phyloP scores from a whole-genome alignment of 345 rosid species.

The Corchorus capsularis region DNA sequence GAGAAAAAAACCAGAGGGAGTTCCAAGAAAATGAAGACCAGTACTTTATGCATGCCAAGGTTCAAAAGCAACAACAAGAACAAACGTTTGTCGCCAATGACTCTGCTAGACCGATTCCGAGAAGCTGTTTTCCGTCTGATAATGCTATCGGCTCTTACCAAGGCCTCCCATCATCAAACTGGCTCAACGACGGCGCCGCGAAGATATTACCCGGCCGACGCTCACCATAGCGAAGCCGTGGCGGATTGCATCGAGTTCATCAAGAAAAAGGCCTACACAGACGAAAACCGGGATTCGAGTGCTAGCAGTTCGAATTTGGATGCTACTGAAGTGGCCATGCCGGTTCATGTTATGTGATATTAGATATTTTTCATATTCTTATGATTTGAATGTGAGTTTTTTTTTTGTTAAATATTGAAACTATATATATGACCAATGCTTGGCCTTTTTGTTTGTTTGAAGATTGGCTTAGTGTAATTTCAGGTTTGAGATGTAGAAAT shows the following conservation, averaged over 20 bases:
- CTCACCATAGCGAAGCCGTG: conserved; percentile 64
- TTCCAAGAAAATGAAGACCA: conserved; percentile 25
- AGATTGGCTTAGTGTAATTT: conserved; percentile 2
- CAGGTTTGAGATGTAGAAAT: conserved; percentile 19
- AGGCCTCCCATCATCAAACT: conserved; percentile 27
- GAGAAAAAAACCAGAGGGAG: conserved; percentile 25
- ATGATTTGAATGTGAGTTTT: neutral
- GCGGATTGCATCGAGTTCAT: conserved; percentile 88
- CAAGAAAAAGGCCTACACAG: conserved; percentile 47
- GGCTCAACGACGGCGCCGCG: conserved; percentile 8
- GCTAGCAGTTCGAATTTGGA: conserved; percentile 13
- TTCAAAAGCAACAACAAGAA: conserved; percentile 31
- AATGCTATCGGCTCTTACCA: conserved; percentile 72
- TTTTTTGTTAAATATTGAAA: neutral
- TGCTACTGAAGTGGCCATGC: conserved; percentile 25
- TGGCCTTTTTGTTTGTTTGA: neutral
- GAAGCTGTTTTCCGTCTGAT: conserved; percentile 65
- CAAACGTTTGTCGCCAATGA: conserved; percentile 39
- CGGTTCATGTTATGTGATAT: conserved; percentile 37
- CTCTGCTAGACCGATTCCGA: conserved; percentile 57
- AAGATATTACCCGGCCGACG: conserved; percentile 34
- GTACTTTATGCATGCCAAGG: conserved; percentile 54
- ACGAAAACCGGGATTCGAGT: conserved; percentile 12
- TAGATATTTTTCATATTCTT: neutral
- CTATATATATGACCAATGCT: neutral